phyloP scores from a whole-genome alignment of 2,329 filamentous ascomycete species.

The Huntiella moniliformis region DNA sequence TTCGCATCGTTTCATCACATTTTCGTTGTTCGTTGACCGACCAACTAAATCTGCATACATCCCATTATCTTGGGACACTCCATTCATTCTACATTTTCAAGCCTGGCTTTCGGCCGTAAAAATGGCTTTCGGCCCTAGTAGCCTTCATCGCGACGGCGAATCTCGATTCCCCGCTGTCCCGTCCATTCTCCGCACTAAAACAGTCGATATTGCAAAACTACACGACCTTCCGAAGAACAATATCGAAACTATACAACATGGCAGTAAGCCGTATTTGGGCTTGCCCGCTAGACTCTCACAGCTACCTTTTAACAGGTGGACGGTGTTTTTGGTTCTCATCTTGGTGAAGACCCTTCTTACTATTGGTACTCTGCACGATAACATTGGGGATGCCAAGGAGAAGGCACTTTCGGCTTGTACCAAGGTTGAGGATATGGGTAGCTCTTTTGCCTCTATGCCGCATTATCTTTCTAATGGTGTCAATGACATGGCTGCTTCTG shows the following conservation, averaged over 20 bases:
- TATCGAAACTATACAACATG: slow-evolving; percentile 42
- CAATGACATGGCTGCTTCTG: slow-evolving; percentile 64
- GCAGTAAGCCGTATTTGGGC: slow-evolving; percentile 75
- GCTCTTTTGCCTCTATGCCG: slow-evolving; percentile 93
- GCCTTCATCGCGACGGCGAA: not conserved
- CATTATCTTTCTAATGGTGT: slow-evolving; percentile 81
- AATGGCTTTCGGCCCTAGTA: slow-evolving; percentile 1
- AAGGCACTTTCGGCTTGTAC: slow-evolving; percentile 81
- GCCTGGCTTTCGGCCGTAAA: not conserved
- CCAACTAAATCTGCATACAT: not conserved
- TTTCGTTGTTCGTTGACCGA: not conserved
- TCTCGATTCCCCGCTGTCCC: slow-evolving; percentile 17
- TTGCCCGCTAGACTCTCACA: slow-evolving; percentile 80
- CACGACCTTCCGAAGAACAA: slow-evolving; percentile 18
- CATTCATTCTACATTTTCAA: not conserved
- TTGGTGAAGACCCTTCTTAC: slow-evolving; percentile 66
- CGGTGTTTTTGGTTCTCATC: slow-evolving; percentile 69
- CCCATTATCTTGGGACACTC: not conserved
- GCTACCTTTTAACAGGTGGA: slow-evolving; percentile 97
- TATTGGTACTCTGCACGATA: slow-evolving; percentile 49
- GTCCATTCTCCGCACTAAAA: slow-evolving; percentile 20
- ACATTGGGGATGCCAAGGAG: slow-evolving; percentile 55
- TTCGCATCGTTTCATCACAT: not conserved
- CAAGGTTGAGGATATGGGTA: slow-evolving; percentile 81
- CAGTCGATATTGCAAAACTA: slow-evolving; percentile 20